Percentiles rank a stretch among this genome's conserved stretches.
phyloP scores from a whole-genome alignment of 2,329 filamentous ascomycete species.

The Nemania diffusa region DNA sequence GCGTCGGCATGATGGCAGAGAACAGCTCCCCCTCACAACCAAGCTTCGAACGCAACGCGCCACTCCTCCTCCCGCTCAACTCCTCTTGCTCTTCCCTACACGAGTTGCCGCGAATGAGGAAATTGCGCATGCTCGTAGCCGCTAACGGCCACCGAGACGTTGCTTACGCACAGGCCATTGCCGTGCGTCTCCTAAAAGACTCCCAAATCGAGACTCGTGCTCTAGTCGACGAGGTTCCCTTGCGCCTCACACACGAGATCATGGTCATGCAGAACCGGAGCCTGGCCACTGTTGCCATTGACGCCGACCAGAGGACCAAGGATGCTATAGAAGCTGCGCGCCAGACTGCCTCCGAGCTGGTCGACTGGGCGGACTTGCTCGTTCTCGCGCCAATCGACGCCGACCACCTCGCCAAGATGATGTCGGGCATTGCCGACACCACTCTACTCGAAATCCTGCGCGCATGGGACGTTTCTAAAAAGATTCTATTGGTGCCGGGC shows the following conservation, averaged over 20 bases:
- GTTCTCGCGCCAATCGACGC: conserved; percentile 87
- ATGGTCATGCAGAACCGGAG: conserved; percentile 67
- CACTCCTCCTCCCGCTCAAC: conserved; percentile 38
- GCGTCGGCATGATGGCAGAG: conserved; percentile 27
- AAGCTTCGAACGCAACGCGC: conserved; percentile 11
- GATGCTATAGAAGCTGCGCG: conserved; percentile 63
- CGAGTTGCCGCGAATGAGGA: conserved; percentile 55
- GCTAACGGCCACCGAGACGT: conserved; percentile 73
- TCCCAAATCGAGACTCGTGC: conserved; percentile 69
- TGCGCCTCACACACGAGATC: conserved; percentile 71
- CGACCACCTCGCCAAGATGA: conserved; percentile 86
- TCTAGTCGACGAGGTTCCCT: conserved; percentile 72
- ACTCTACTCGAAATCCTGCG: conserved; percentile 82
- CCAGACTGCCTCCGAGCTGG: conserved; percentile 71
- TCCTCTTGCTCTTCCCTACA: conserved; percentile 50
- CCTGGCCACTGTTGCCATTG: conserved; percentile 50
- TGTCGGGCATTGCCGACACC: conserved; percentile 83
- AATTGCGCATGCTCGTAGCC: conserved; percentile 71
- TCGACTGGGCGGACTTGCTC: conserved; percentile 88
- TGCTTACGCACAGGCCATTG: conserved; percentile 72
- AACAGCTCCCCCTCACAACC: conserved; percentile 17
- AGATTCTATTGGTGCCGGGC: conserved; percentile 83
- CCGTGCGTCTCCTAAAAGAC: conserved; percentile 74
- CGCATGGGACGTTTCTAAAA: conserved; percentile 88
- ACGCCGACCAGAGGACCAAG: conserved; percentile 51